Conservation (phyloP, 2,329 filamentous ascomycete species). For the Xylaria sp. region DNA sequence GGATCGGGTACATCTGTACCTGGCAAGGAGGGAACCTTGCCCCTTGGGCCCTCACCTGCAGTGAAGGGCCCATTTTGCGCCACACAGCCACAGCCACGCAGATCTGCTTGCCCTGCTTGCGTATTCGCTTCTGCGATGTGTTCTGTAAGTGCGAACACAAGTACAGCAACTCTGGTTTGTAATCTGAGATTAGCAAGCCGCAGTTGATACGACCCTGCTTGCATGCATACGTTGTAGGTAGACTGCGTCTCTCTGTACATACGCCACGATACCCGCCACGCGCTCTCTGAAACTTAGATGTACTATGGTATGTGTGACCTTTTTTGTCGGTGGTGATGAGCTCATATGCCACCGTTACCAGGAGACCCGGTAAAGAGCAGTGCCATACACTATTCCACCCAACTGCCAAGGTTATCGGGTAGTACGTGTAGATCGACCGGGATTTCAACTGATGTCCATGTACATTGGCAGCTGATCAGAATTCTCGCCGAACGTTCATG, state of each 20-base stretch:
- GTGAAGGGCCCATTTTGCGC: slow-evolving; percentile 18
- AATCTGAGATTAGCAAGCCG: slow-evolving; percentile 7
- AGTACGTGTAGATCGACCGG: slow-evolving; percentile 9
- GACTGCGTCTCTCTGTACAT: neutral
- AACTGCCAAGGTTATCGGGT: neutral
- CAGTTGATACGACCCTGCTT: slow-evolving; percentile 10
- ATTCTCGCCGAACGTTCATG: slow-evolving; percentile 2
- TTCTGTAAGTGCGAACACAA: too few species aligned
- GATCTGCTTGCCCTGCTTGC: slow-evolving; percentile 13
- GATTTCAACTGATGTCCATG: slow-evolving; percentile 9
- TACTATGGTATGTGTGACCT: too few species aligned
- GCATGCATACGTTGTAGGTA: too few species aligned
- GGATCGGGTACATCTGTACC: slow-evolving; percentile 5
- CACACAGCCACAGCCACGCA: slow-evolving; percentile 15
- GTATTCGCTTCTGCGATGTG: neutral
- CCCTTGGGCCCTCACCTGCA: slow-evolving; percentile 7
- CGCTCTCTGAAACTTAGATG: slow-evolving; percentile 1
- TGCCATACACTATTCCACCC: neutral
- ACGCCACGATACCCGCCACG: slow-evolving; percentile 11
- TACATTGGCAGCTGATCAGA: slow-evolving; percentile 4
- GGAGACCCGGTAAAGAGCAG: slow-evolving; percentile 9
- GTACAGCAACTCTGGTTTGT: too few species aligned
- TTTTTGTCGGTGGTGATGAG: neutral
- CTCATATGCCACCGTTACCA: slow-evolving; percentile 4
- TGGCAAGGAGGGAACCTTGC: neutral